Evolutionary conservation across 352 stramenopile species (phyloP).

Genomic region (Paralagenidium karlingii): DNA sequence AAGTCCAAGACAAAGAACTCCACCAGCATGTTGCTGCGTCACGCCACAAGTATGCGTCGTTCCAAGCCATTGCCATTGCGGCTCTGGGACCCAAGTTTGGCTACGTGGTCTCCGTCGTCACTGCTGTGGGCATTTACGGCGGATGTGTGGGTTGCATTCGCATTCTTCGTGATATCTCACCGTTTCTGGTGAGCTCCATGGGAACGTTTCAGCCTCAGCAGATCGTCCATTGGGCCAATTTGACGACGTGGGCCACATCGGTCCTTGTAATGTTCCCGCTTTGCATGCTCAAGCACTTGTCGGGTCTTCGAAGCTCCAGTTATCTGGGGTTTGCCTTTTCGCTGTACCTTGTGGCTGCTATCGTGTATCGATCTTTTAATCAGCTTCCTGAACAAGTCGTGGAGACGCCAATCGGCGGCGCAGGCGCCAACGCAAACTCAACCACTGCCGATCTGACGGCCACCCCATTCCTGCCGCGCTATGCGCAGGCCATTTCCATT

Average conservation of each 20-base stretch:
- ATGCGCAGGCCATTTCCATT: slow-evolving; percentile 47
- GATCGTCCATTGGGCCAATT: no score
- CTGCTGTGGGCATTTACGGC: slow-evolving; percentile 52
- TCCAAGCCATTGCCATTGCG: slow-evolving; percentile 46
- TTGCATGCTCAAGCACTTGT: slow-evolving; percentile 57
- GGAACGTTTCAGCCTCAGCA: not conserved
- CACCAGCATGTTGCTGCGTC: not conserved
- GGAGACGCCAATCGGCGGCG: no score
- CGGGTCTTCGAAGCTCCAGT: slow-evolving; percentile 48
- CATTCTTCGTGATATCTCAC: slow-evolving; percentile 51
- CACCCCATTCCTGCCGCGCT: slow-evolving; percentile 27
- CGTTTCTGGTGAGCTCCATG: slow-evolving; percentile 40
- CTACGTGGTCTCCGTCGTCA: slow-evolving; percentile 52
- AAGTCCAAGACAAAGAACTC: no score
- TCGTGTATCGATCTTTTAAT: slow-evolving; percentile 42
- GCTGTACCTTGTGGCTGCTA: slow-evolving; percentile 35
- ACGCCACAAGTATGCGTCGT: slow-evolving; percentile 36
- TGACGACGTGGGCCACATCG: slow-evolving; percentile 40
- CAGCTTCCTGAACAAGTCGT: no score
- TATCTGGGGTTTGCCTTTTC: slow-evolving; percentile 60
- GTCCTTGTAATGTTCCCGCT: slow-evolving; percentile 43
- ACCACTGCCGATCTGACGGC: no score
- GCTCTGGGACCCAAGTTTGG: slow-evolving; percentile 32
- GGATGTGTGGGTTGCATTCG: slow-evolving; percentile 56
- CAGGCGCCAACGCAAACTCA: no score